Evolutionary conservation across 2,329 filamentous ascomycete genomes (phyloP), one percentile per base, ranked within the genome.

Genomic region (Pseudogymnoascus verrucosus): DNA sequence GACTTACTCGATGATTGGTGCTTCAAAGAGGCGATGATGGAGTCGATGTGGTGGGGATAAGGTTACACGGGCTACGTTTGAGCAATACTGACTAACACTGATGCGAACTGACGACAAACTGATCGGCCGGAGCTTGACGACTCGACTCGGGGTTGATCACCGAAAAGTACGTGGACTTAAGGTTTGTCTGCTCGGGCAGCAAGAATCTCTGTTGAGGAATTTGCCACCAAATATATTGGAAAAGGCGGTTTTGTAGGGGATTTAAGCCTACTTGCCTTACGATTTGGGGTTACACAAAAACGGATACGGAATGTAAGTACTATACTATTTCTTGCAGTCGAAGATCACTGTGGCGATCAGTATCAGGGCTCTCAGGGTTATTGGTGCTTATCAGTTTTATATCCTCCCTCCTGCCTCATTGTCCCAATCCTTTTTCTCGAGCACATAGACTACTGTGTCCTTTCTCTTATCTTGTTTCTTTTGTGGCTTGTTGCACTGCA

Each of bases 21-120:
- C 26, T 34, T 10, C n/a, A 34, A 5, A n/a, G n/a, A 57, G n/a
- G 51, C 26, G 51, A 57, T 57, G 51, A 57, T n/a, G 26, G 26
- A 57, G n/a, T 26, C 10, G 26, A 57, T 57, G 51, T 34, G 51
- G 51, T 57, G 51, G 51, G 28, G 51, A 57, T 57, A 57, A 57
- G 51, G 51, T 57, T 57, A 57, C 51, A 34, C 51, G n/a, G 47
- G n/a, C 47, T 54, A 31, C 6, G 5, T 5, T 16, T n/a, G 28
- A 34, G 26, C 7, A 5, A 57, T 19, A 34, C 51, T 57, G 51
- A 57, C 51, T 57, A 57, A 57, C 26, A 34, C 28, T 34, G 28
- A 28, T 57, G 19, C 47, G 47, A 31, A 54, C 7, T 57, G 14
- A 19, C n/a, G 47, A 57, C n/a, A 11, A 57, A 19, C 47, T 57